Percentiles rank a stretch among this genome's conserved stretches.
Evolutionary conservation across 306 rosid species (phyloP).

Genomic region (Lablab purpureus): DNA sequence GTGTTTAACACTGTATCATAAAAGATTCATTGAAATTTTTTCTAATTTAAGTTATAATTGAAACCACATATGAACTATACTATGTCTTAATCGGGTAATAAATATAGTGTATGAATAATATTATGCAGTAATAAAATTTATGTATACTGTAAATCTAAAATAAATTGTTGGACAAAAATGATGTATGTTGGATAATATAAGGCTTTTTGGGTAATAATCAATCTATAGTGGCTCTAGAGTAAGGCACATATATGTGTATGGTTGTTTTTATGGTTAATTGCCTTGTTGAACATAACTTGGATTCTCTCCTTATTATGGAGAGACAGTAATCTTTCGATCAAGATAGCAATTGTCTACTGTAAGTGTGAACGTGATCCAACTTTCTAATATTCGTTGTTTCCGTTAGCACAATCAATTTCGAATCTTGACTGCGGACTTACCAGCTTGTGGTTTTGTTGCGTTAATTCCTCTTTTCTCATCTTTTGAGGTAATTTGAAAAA

Average conservation of each 20-base stretch:
- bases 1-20: no score
- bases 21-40: no score
- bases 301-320: background rate
- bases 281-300: background rate
- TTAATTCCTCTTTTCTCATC: background rate
- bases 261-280: background rate
- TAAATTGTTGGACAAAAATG: background rate
- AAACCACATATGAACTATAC: background rate
- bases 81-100: background rate
- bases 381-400: no score
- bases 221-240: background rate
- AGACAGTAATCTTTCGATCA: background rate
- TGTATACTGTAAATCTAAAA: background rate
- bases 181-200: background rate
- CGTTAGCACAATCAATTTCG: background rate
- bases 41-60: no score
- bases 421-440: background rate
- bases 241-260: background rate
- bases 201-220: background rate
- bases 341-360: background rate
- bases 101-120: background rate
- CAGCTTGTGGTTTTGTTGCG: background rate
- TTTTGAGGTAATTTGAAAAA: background rate
- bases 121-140: background rate
- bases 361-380: background rate